Conservation (phyloP, 2,329 filamentous ascomycete species). For the Colletotrichum sp. region DNA sequence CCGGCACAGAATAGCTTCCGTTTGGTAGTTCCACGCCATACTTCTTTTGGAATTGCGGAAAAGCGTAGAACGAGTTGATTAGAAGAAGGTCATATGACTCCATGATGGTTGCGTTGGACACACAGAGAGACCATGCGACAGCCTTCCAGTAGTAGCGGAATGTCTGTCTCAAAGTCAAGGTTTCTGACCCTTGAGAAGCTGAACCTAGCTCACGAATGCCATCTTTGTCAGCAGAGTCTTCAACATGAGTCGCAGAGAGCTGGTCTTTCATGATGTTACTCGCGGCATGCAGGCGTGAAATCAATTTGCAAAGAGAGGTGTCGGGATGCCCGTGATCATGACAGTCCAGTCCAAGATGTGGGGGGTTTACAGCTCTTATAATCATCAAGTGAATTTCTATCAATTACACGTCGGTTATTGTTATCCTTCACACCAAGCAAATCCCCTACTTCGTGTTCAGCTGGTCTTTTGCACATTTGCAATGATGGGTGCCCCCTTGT, state of each 20-base stretch:
- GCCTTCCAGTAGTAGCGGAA: not conserved
- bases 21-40: slow-evolving; percentile 37
- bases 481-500: not conserved
- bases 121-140: slow-evolving; percentile 25
- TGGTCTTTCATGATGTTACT: not conserved
- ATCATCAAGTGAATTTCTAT: not conserved
- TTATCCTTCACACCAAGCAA: not conserved
- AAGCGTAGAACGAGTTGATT: slow-evolving; percentile 42
- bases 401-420: not conserved
- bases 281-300: not conserved
- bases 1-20: slow-evolving; percentile 38
- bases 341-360: not conserved
- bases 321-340: not conserved
- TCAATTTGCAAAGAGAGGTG: not conserved
- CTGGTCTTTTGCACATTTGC: not conserved
- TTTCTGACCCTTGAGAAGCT: not conserved
- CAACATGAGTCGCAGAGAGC: not conserved
- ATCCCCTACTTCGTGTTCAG: not conserved
- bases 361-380: not conserved
- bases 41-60: slow-evolving; percentile 32
- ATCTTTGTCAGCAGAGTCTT: not conserved
- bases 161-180: not conserved
- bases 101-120: slow-evolving; percentile 44
- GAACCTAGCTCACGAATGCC: not conserved
- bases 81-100: slow-evolving; percentile 29